A percentile compares a stretch with the other conserved stretches of the same genome.
Evolutionary conservation across 2,329 filamentous ascomycete species (phyloP).

Genomic region (Elsinoe necatrix): DNA sequence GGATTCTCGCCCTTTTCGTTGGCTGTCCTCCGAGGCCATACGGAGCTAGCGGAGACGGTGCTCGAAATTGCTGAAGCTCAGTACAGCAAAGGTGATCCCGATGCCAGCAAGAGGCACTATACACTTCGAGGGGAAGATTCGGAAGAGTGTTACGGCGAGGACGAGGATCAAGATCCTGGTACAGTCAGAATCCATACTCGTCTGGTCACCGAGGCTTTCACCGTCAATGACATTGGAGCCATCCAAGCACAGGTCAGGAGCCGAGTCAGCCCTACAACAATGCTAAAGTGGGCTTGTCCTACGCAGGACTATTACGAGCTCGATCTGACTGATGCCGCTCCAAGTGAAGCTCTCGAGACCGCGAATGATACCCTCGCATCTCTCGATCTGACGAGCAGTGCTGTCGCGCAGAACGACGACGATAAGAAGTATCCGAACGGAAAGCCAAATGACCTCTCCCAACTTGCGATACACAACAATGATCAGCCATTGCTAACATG

Average conservation of each 20-base stretch:
- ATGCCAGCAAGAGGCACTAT: constrained; percentile 30
- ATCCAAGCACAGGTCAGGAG: constrained; percentile 62
- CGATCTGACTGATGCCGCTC: not conserved
- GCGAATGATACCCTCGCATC: not conserved
- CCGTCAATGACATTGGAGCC: constrained; percentile 66
- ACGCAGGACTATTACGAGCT: constrained; percentile 29
- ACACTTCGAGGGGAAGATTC: not conserved
- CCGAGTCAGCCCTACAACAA: constrained; percentile 44
- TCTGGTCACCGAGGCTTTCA: constrained; percentile 59
- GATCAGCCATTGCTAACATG: constrained; percentile 45
- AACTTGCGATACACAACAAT: constrained; percentile 37
- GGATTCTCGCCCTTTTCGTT: constrained; percentile 57
- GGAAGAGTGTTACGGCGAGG: constrained; percentile 25
- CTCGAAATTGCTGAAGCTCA: constrained; percentile 64
- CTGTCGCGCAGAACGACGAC: not conserved
- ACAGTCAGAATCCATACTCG: constrained; percentile 36
- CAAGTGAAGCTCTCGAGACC: constrained; percentile 13
- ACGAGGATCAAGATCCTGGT: constrained; percentile 26
- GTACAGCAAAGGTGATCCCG: constrained; percentile 50
- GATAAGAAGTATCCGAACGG: constrained; percentile 7
- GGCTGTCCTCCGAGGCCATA: constrained; percentile 58
- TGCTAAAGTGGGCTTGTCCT: constrained; percentile 40
- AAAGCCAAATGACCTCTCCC: constrained; percentile 23
- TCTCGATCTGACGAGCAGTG: not conserved
- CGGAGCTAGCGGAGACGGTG: constrained; percentile 54